Evolutionary conservation across 768 basidiomycete species (phyloP).

Genomic region (Trichaptum fuscoviolaceum): DNA sequence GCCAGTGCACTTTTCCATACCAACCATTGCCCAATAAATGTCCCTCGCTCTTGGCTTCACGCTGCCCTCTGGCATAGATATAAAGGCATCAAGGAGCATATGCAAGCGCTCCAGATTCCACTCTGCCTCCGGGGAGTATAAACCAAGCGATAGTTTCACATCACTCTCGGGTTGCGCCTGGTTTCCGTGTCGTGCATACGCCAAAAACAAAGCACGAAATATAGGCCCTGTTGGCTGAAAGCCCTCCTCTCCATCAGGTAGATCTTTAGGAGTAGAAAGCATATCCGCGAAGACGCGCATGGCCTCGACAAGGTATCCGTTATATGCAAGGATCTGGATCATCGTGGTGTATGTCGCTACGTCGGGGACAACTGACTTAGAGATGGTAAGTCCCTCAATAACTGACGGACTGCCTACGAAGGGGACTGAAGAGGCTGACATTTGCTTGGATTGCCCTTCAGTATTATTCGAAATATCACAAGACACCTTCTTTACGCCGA

Average conservation of each 20-base stretch:
- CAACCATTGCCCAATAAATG: conserved; percentile 64
- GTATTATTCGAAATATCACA: conserved; percentile 11
- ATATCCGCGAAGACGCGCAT: conserved; percentile 64
- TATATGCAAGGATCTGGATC: conserved; percentile 67
- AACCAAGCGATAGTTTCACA: conserved; percentile 11
- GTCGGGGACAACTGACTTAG: conserved; percentile 45
- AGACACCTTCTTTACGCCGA: conserved; percentile 13
- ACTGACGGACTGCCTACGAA: background rate
- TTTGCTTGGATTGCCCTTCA: background rate
- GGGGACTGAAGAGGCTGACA: background rate
- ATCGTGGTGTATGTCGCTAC: conserved; percentile 60
- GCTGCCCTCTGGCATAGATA: conserved; percentile 42
- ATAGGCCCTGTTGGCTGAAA: conserved; percentile 44
- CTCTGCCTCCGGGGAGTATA: background rate
- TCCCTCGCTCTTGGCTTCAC: conserved; percentile 38
- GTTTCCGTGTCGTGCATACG: conserved; percentile 58
- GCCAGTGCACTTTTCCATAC: conserved; percentile 57
- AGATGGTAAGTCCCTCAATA: conserved; percentile 41
- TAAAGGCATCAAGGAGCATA: conserved; percentile 55
- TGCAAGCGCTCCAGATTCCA: conserved; percentile 61
- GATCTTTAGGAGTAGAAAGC: conserved; percentile 39
- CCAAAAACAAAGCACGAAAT: conserved; percentile 72
- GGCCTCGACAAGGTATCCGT: conserved; percentile 55
- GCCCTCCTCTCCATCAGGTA: conserved; percentile 5
- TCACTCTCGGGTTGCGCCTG: conserved; percentile 6